Evolutionary conservation across 768 basidiomycete species (phyloP).

Genomic region (Suillus subluteus): DNA sequence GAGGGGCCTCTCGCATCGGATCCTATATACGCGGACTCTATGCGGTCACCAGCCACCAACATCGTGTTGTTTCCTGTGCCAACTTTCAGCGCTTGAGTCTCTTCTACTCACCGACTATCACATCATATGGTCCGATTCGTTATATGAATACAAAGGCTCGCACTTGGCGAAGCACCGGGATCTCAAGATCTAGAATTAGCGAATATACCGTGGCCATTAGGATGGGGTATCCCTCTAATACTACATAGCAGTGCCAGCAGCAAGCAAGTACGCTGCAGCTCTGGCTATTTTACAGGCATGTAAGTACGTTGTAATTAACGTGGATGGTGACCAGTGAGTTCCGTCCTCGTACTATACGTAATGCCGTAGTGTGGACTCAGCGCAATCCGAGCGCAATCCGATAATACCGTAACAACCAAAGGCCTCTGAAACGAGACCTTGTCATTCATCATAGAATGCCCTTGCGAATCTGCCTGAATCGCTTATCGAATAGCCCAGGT

Average conservation of each 20-base stretch:
- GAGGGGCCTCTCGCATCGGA: neutral
- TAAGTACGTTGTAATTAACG: neutral
- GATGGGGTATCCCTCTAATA: neutral
- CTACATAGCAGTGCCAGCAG: neutral
- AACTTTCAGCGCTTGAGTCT: neutral
- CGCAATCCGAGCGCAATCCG: neutral
- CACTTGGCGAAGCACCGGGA: neutral
- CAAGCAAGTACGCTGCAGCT: neutral
- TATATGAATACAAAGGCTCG: neutral
- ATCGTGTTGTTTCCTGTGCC: neutral
- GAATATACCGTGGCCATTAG: neutral
- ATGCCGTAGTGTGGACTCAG: neutral
- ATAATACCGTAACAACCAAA: neutral
- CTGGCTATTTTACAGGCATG: neutral
- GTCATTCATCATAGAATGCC: neutral
- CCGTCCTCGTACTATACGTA: neutral
- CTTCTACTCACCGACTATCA: neutral
- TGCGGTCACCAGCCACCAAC: constrained; percentile 2
- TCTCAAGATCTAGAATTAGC: neutral
- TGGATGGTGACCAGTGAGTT: neutral
- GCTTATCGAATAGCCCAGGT: constrained; percentile 6
- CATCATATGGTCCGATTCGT: neutral
- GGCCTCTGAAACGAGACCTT: neutral
- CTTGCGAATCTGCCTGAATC: constrained; percentile 8
- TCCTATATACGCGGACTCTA: neutral